Evolutionary conservation across 2,329 filamentous ascomycete species (phyloP).

Genomic region (Chaetomiaceae sp.): DNA sequence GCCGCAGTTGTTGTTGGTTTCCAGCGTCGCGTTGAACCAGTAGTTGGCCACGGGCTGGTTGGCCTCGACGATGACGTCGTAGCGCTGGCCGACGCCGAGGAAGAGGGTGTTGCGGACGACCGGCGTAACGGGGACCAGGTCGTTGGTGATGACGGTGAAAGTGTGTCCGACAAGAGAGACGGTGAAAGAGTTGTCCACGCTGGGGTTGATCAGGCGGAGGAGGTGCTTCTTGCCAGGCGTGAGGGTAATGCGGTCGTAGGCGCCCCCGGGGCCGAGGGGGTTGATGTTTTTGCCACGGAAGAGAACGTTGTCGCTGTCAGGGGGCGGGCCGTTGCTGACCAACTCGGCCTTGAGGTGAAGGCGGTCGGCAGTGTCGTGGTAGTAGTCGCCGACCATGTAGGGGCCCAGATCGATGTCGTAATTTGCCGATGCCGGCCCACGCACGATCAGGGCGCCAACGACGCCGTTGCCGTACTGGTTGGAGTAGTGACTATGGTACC

Average conservation of each 20-base stretch:
- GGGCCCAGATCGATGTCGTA: conserved; percentile 52
- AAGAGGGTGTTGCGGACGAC: conserved; percentile 47
- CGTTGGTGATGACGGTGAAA: conserved; percentile 47
- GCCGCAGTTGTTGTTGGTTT: conserved; percentile 31
- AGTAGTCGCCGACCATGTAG: conserved; percentile 48
- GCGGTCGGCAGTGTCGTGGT: conserved; percentile 34
- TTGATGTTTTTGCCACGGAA: conserved; percentile 41
- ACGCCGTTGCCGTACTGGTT: conserved; percentile 50
- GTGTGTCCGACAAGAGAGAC: conserved; percentile 47
- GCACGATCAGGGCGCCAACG: conserved; percentile 47
- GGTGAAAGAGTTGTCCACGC: conserved; percentile 45
- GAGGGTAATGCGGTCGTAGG: conserved; percentile 32
- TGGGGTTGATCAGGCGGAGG: conserved; percentile 47
- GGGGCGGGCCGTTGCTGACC: conserved; percentile 26
- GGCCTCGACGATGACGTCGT: conserved; percentile 46
- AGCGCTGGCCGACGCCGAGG: conserved; percentile 46
- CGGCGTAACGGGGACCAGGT: conserved; percentile 49
- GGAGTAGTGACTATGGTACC: conserved; percentile 50
- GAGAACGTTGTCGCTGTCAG: conserved; percentile 36
- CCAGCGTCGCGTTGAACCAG: conserved; percentile 39
- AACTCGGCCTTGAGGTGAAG: conserved; percentile 26
- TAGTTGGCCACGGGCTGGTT: conserved; percentile 34
- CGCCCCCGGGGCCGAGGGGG: conserved; percentile 26
- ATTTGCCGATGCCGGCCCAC: conserved; percentile 45
- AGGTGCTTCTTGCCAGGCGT: conserved; percentile 43